Percentiles rank a stretch among this genome's conserved stretches.
Evolutionary conservation across 495 filamentous ascomycete species (phyloP).

Genomic region (Penicillium longicatenatum): DNA sequence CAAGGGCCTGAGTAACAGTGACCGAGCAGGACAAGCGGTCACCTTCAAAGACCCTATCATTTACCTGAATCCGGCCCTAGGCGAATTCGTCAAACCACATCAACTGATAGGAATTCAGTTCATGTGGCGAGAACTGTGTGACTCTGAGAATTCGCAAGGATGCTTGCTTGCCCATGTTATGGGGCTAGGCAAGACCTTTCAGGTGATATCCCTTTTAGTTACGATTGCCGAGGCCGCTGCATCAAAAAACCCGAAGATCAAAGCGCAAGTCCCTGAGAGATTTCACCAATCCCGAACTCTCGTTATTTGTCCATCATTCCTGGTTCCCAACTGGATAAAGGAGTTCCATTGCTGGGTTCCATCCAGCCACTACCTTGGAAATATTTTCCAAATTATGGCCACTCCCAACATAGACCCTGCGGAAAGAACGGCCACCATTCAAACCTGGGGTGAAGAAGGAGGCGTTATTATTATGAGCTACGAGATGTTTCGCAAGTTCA

Average conservation of each 20-base stretch:
- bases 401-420: background rate
- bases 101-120: constrained; percentile 77
- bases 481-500: constrained; percentile 58
- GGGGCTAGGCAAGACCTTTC: constrained; percentile 94
- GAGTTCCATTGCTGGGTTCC: constrained; percentile 75
- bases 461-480: constrained; percentile 80
- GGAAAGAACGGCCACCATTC: constrained; percentile 48
- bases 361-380: constrained; percentile 45
- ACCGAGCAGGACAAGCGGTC: constrained; percentile 57
- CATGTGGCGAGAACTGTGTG: constrained; percentile 83
- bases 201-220: constrained; percentile 78
- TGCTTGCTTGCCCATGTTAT: constrained; percentile 90
- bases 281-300: constrained; percentile 66
- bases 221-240: constrained; percentile 67
- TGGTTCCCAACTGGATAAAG: constrained; percentile 82
- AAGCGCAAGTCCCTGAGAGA: constrained; percentile 63
- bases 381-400: constrained; percentile 23
- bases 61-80: constrained; percentile 51
- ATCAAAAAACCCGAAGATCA: constrained; percentile 58
- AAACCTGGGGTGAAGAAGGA: constrained; percentile 62
- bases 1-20: constrained; percentile 41
- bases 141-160: constrained; percentile 59
- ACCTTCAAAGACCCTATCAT: constrained; percentile 68
- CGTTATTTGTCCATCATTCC: constrained; percentile 71
- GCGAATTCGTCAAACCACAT: constrained; percentile 55